Conservation (phyloP, 129 eudicot genomes). For the Escallonia herrerae region DNA sequence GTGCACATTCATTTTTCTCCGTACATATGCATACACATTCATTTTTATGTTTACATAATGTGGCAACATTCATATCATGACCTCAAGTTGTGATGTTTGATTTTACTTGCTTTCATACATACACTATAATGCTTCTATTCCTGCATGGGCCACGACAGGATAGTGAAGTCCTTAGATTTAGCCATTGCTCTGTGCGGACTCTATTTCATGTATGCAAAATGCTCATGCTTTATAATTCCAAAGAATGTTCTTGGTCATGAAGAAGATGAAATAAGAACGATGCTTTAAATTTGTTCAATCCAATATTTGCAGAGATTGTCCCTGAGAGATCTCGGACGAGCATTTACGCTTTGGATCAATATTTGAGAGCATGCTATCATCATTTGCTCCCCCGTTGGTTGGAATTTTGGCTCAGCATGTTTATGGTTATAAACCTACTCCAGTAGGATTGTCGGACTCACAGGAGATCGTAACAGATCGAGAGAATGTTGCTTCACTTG, state of each 20-base stretch:
- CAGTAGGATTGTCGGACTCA: neutral
- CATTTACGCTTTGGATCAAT: slow-evolving; percentile 37
- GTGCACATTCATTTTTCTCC: too few relatives aligned
- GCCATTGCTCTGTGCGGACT: too few relatives aligned
- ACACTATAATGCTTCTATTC: too few relatives aligned
- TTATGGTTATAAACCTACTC: slow-evolving; percentile 31
- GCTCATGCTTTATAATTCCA: neutral
- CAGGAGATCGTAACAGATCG: slow-evolving; percentile 19
- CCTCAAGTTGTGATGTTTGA: neutral
- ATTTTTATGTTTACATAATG: too few relatives aligned
- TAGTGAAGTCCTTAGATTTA: too few relatives aligned
- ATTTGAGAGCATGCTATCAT: slow-evolving; percentile 34
- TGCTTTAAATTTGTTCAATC: too few relatives aligned
- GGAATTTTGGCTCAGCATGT: slow-evolving; percentile 37
- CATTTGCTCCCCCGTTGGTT: slow-evolving; percentile 44
- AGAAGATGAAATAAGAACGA: neutral
- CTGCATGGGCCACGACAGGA: too few relatives aligned
- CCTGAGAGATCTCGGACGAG: slow-evolving; percentile 35
- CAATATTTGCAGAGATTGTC: slow-evolving; percentile 43
- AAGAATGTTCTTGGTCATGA: neutral
- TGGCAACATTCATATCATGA: too few relatives aligned
- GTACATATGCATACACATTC: too few relatives aligned
- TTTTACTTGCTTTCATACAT: neutral
- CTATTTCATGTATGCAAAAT: neutral
- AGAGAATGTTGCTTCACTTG: slow-evolving; percentile 42